These are phyloP conservation scores for Euryodendron excelsum DNA, from an alignment of 148 eudicot genomes.

Conservation along the genomic window DNA sequence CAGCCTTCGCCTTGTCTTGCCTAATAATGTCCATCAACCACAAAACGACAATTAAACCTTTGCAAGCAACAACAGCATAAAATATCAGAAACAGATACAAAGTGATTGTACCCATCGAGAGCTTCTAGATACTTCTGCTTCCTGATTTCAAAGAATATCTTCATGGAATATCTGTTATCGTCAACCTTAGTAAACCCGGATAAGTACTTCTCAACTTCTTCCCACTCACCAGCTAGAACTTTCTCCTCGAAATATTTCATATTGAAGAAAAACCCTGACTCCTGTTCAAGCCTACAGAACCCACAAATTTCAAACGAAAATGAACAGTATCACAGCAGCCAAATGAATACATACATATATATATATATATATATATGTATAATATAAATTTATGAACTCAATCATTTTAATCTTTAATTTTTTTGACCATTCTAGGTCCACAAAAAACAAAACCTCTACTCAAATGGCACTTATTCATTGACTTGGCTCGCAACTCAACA, in stretches of 20 bases:
- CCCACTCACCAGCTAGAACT: slow-evolving; percentile 91
- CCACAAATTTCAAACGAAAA: slow-evolving; percentile 7
- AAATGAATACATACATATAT: neutral
- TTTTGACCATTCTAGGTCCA: neutral
- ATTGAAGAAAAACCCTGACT: slow-evolving; percentile 85
- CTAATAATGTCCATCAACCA: slow-evolving; percentile 37
- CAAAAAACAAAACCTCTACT: neutral
- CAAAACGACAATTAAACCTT: slow-evolving; percentile 8
- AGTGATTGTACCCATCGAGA: slow-evolving; percentile 52
- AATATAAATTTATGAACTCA: neutral
- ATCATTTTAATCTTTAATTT: neutral
- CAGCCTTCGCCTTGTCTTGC: slow-evolving; percentile 81
- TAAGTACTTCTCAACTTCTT: slow-evolving; percentile 84
- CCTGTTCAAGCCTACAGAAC: slow-evolving; percentile 75
- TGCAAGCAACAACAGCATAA: neutral
- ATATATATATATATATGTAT: neutral
- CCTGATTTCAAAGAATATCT: slow-evolving; percentile 83
- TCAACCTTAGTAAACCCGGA: slow-evolving; percentile 86
- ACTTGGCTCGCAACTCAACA: slow-evolving; percentile 1
- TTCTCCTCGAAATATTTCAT: slow-evolving; percentile 90
- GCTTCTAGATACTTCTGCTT: slow-evolving; percentile 95
- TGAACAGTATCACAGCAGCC: neutral
- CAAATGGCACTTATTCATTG: neutral
- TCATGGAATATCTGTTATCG: slow-evolving; percentile 89
- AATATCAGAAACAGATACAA: neutral